phyloP scores from a whole-genome alignment of 305 asterid genomes.

The Salvia sclarea region DNA sequence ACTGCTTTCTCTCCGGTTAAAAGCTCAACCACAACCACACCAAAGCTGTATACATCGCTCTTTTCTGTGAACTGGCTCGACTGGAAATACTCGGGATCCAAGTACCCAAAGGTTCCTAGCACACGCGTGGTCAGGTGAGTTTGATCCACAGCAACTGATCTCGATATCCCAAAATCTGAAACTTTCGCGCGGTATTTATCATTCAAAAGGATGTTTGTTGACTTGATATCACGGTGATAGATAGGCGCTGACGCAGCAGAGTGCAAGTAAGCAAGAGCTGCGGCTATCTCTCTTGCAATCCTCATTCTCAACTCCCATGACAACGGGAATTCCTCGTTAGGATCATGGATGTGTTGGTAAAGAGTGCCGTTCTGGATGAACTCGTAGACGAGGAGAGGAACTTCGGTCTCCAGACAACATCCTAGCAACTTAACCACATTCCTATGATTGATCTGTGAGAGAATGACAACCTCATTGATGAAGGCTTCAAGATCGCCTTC shows the following conservation, averaged over 20 bases:
- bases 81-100: slow-evolving; percentile 43
- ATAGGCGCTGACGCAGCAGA: slow-evolving; percentile 35
- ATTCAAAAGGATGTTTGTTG: slow-evolving; percentile 43
- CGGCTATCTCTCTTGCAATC: slow-evolving; percentile 38
- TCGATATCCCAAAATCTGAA: slow-evolving; percentile 49
- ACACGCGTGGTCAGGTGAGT: slow-evolving; percentile 46
- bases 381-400: slow-evolving; percentile 39
- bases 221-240: slow-evolving; percentile 43
- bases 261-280: slow-evolving; percentile 36
- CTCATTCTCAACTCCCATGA: slow-evolving; percentile 37
- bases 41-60: slow-evolving; percentile 47
- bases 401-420: slow-evolving; percentile 44
- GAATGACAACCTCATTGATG: slow-evolving; percentile 41
- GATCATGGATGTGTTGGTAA: slow-evolving; percentile 38
- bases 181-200: slow-evolving; percentile 35
- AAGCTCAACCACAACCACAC: slow-evolving; percentile 42
- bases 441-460: slow-evolving; percentile 41
- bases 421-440: slow-evolving; percentile 41
- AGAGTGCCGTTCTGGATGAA: slow-evolving; percentile 40
- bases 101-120: slow-evolving; percentile 42
- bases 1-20: slow-evolving; percentile 44
- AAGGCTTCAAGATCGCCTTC: slow-evolving; percentile 36
- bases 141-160: slow-evolving; percentile 37
- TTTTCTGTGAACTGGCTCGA: no score
- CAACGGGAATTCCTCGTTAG: slow-evolving; percentile 34